Evolutionary conservation across 345 rosid genomes (phyloP).

Genomic region (Dimocarpus longan): DNA sequence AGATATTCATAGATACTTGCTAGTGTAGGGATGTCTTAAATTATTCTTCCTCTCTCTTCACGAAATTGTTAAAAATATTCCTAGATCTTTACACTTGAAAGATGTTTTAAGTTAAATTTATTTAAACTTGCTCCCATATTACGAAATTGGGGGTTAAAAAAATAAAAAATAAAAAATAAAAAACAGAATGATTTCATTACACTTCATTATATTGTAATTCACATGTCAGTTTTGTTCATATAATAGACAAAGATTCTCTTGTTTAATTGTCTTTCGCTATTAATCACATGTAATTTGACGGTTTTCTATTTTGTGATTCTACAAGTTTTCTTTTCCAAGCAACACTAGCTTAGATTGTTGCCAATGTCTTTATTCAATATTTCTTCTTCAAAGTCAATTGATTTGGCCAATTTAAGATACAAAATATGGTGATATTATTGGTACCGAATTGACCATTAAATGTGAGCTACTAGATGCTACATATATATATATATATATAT

Average conservation of each 20-base stretch:
- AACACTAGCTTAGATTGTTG: not conserved
- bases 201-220: not conserved
- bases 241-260: not conserved
- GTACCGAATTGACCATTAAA: not conserved
- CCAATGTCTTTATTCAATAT: not conserved
- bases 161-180: no score
- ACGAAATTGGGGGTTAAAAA: not conserved
- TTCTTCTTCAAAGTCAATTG: not conserved
- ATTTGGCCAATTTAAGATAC: not conserved
- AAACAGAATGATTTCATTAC: no score
- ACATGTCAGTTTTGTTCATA: not conserved
- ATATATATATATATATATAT: not conserved
- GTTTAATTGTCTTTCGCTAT: not conserved
- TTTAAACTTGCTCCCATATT: not conserved
- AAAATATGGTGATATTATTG: not conserved
- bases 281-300: conserved; percentile 4
- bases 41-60: conserved; percentile 3
- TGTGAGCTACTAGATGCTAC: not conserved
- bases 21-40: not conserved
- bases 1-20: conserved; percentile 1
- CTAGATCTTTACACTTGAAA: not conserved
- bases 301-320: not conserved
- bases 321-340: not conserved
- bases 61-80: conserved; percentile 1
- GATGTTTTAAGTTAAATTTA: not conserved